A percentile compares a stretch with the other conserved stretches of the same genome.
phyloP scores from a whole-genome alignment of 1,284 basidiomycete genomes.

The Leccinum olivaceoglutinosum region DNA sequence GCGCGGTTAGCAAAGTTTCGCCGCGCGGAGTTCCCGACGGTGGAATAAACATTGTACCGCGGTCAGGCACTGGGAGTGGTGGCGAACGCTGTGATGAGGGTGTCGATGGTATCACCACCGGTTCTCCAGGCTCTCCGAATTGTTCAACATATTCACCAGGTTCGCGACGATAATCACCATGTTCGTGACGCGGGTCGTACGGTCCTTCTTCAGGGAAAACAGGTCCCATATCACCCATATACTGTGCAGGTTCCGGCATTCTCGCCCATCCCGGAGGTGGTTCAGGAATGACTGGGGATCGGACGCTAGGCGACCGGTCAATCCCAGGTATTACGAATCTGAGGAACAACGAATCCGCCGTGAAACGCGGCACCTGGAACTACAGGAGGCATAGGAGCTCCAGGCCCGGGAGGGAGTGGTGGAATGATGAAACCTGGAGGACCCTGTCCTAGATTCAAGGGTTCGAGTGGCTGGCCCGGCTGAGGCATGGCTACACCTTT shows the following conservation, averaged over 20 bases:
- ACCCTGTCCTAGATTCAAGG: slow-evolving; percentile 9
- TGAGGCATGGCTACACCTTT: slow-evolving; percentile 27
- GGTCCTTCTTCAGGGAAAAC: slow-evolving; percentile 17
- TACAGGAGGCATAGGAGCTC: slow-evolving; percentile 16
- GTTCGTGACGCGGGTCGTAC: slow-evolving; percentile 7
- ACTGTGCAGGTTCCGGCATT: slow-evolving; percentile 26
- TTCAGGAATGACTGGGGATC: slow-evolving; percentile 24
- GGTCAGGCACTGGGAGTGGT: slow-evolving; percentile 22
- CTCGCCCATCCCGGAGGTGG: slow-evolving; percentile 15
- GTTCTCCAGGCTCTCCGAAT: slow-evolving; percentile 15
- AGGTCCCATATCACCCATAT: slow-evolving; percentile 8
- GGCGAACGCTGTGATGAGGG: slow-evolving; percentile 13
- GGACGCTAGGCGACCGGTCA: slow-evolving; percentile 11
- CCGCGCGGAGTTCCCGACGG: slow-evolving; percentile 9
- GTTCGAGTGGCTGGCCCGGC: slow-evolving; percentile 1
- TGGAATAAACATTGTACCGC: slow-evolving; percentile 13
- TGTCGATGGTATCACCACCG: slow-evolving; percentile 21
- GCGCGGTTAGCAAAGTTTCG: no score
- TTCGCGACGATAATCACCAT: slow-evolving; percentile 4
- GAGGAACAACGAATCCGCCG: slow-evolving; percentile 26
- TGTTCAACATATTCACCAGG: neutral
- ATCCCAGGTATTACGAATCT: slow-evolving; percentile 25
- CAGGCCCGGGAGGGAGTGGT: slow-evolving; percentile 16
- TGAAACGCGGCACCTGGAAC: slow-evolving; percentile 18
- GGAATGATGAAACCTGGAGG: slow-evolving; percentile 22